phyloP scores from a whole-genome alignment of 2,329 filamentous ascomycete species.

The Colletotrichum sp. region DNA sequence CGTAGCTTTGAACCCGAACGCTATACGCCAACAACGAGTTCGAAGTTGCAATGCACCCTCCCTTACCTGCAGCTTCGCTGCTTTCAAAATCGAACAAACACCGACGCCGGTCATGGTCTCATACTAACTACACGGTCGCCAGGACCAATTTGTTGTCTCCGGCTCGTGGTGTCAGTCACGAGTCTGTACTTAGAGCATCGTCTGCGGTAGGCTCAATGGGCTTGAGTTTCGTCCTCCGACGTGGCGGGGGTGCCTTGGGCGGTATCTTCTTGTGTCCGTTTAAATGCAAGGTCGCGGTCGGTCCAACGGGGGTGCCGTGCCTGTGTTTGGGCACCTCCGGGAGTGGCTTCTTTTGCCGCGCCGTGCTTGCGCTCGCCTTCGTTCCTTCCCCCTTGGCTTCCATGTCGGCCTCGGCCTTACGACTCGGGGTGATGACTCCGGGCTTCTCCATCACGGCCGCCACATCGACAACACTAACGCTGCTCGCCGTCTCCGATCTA shows the following conservation, averaged over 20 bases:
- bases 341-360: constrained; percentile 50
- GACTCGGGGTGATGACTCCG: constrained; percentile 80
- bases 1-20: not conserved
- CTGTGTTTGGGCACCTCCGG: constrained; percentile 62
- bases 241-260: constrained; percentile 51
- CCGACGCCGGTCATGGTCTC: not conserved
- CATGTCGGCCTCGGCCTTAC: constrained; percentile 44
- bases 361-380: constrained; percentile 13
- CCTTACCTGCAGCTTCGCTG: not conserved
- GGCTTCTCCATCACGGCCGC: constrained; percentile 83
- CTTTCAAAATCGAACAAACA: not conserved
- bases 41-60: not conserved
- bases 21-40: not conserved
- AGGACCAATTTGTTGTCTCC: not conserved
- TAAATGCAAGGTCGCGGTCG: constrained; percentile 31
- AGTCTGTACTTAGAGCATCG: not conserved
- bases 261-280: constrained; percentile 46
- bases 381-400: constrained; percentile 29
- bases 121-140: not conserved
- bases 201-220: constrained; percentile 6
- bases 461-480: constrained; percentile 77
- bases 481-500: constrained; percentile 69
- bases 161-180: not conserved
- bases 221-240: constrained; percentile 48
- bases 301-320: constrained; percentile 53